A percentile compares a stretch with the other conserved stretches of the same genome.
Conservation (phyloP, 495 filamentous ascomycete species). For the Penicillium argentinense region DNA sequence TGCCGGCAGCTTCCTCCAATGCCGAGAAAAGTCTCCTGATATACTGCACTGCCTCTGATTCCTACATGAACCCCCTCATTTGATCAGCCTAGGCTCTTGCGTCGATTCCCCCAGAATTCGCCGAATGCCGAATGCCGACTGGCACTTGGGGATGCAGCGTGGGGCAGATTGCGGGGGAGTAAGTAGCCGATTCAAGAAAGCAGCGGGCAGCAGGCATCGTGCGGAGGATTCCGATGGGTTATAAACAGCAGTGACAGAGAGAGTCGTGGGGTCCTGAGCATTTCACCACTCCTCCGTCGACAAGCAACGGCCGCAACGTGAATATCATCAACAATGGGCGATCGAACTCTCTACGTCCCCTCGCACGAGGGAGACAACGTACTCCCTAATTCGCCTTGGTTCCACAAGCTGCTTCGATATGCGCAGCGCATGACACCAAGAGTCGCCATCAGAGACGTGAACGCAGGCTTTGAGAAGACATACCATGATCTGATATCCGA, state of each 20-base stretch:
- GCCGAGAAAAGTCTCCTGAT: too few relatives aligned
- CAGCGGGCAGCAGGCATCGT: neutral
- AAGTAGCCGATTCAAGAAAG: slow-evolving; percentile 23
- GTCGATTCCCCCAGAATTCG: slow-evolving; percentile 1
- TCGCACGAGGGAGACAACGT: slow-evolving; percentile 24
- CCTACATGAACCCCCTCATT: neutral
- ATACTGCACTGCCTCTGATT: too few relatives aligned
- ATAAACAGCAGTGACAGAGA: neutral
- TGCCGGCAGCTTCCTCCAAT: neutral
- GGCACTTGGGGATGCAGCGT: slow-evolving; percentile 1
- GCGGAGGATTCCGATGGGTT: slow-evolving; percentile 2
- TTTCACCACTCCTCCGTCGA: neutral
- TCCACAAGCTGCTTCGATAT: slow-evolving; percentile 29
- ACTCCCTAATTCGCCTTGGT: slow-evolving; percentile 27
- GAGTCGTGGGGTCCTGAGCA: neutral
- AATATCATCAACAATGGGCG: slow-evolving; percentile 12
- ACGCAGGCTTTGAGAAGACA: slow-evolving; percentile 26
- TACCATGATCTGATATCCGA: slow-evolving; percentile 27
- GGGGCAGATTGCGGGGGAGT: slow-evolving; percentile 15
- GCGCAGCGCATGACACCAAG: slow-evolving; percentile 21
- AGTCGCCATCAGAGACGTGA: slow-evolving; percentile 27
- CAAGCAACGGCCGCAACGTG: neutral
- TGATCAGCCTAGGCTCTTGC: slow-evolving; percentile 1
- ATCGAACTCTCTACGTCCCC: slow-evolving; percentile 27
- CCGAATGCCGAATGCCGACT: slow-evolving; percentile 28